Evolutionary conservation across 495 filamentous ascomycete species (phyloP).

Genomic region (Aspergillus leporis): DNA sequence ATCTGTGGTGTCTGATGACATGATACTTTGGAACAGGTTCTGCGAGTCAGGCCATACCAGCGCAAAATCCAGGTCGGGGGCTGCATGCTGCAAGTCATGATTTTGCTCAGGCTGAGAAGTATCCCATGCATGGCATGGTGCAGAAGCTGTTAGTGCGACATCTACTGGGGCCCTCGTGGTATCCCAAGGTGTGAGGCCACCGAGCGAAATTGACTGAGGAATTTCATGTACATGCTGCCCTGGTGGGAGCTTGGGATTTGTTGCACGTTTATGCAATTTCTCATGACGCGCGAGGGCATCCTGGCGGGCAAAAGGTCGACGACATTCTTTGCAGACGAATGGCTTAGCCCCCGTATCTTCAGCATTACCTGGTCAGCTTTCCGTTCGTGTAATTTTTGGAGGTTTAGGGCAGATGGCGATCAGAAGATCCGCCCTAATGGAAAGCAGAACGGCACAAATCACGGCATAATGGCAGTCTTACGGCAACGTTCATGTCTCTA

Average conservation of each 20-base stretch:
- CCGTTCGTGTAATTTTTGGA: neutral
- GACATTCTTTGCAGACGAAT: conserved; percentile 44
- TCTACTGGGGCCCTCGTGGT: conserved; percentile 26
- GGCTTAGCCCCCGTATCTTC: conserved; percentile 51
- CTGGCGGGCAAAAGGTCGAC: conserved; percentile 46
- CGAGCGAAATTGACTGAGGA: conserved; percentile 23
- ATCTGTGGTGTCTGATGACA: conserved; percentile 42
- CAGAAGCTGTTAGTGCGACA: conserved; percentile 23
- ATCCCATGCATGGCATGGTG: conserved; percentile 30
- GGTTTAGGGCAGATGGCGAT: conserved; percentile 2
- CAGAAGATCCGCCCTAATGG: neutral
- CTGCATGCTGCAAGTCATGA: conserved; percentile 26
- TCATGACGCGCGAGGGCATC: conserved; percentile 51
- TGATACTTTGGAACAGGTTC: conserved; percentile 48
- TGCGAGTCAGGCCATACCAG: conserved; percentile 52
- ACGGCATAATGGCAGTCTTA: conserved; percentile 28
- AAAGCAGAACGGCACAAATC: conserved; percentile 5
- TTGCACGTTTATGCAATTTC: conserved; percentile 43
- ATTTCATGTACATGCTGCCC: conserved; percentile 20
- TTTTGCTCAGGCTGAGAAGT: conserved; percentile 22
- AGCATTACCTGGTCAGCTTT: conserved; percentile 19
- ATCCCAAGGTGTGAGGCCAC: conserved; percentile 30
- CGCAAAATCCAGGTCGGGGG: conserved; percentile 43
- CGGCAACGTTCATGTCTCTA: conserved; percentile 52
- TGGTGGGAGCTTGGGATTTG: conserved; percentile 26